phyloP scores from a whole-genome alignment of 2,329 filamentous ascomycete genomes.

The Biscogniauxia sp. region DNA sequence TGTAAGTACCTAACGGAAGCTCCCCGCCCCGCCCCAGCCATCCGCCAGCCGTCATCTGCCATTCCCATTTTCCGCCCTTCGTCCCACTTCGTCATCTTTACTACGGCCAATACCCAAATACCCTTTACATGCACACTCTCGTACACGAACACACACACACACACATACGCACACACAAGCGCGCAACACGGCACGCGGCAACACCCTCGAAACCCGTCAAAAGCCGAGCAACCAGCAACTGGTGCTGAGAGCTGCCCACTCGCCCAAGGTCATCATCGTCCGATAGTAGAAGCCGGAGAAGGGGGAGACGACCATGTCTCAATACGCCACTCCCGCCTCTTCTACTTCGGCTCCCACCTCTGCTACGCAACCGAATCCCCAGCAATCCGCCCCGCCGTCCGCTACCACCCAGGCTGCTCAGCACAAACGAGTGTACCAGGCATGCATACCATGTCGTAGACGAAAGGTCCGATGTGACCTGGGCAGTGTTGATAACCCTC shows the following conservation, averaged over 20 bases:
- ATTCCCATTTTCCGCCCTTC: not conserved
- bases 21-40: no score
- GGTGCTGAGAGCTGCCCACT: not conserved
- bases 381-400: slow-evolving; percentile 13
- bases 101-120: not conserved
- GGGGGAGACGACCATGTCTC: slow-evolving; percentile 15
- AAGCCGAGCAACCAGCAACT: slow-evolving; percentile 29
- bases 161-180: not conserved
- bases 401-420: slow-evolving; percentile 31
- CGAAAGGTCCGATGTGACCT: slow-evolving; percentile 63
- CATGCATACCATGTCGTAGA: slow-evolving; percentile 60
- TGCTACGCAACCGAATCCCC: slow-evolving; percentile 10
- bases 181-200: slow-evolving; percentile 5
- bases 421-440: slow-evolving; percentile 63
- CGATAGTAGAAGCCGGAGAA: slow-evolving; percentile 16
- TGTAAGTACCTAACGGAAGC: no score
- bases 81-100: slow-evolving; percentile 3
- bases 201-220: slow-evolving; percentile 33
- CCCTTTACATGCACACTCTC: not conserved
- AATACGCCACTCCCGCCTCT: slow-evolving; percentile 17
- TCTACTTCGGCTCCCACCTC: slow-evolving; percentile 4
- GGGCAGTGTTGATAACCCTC: slow-evolving; percentile 83
- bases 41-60: not conserved
- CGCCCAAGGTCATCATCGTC: slow-evolving; percentile 3
- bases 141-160: not conserved